phyloP scores from a whole-genome alignment of 257 asterid genomes.

The Solanum verrucosum region DNA sequence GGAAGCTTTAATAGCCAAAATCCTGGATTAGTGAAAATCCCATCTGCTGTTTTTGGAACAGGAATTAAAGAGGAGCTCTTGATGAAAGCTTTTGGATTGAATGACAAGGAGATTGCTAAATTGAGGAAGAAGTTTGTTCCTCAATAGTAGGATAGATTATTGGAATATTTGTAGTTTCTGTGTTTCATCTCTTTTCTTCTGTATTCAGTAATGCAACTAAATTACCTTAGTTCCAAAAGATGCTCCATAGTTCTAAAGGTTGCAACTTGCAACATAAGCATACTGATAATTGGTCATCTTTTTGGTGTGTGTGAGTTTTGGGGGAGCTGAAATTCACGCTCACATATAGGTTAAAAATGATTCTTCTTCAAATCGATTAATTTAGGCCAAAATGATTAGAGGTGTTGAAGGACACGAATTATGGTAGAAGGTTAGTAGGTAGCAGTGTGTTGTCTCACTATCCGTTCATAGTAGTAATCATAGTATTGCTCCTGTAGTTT shows the following conservation, averaged over 20 bases:
- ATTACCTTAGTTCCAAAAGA: neutral
- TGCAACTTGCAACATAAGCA: neutral
- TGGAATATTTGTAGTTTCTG: neutral
- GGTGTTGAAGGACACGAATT: neutral
- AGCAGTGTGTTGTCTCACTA: neutral
- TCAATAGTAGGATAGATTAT: neutral
- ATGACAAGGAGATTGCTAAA: constrained; percentile 43
- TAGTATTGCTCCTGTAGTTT: neutral
- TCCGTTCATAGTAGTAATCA: neutral
- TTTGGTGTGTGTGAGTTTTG: neutral
- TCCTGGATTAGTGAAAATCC: constrained; percentile 62
- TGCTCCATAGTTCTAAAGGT: neutral
- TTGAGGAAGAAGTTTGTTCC: constrained; percentile 46
- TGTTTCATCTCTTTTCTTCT: neutral
- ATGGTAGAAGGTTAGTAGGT: neutral
- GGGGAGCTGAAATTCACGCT: neutral
- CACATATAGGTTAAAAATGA: neutral
- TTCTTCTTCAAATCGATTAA: neutral
- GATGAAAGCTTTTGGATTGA: constrained; percentile 70
- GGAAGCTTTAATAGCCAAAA: constrained; percentile 75
- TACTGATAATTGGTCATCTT: neutral
- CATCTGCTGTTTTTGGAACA: constrained; percentile 60
- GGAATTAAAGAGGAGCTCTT: constrained; percentile 42
- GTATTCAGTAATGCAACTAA: neutral
- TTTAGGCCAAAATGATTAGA: rapidly evolving